Evolutionary conservation across 164 flowering plant genomes (phyloP), one percentile per base, ranked within the genome.

Genomic region (Umbilicus rupestris): DNA sequence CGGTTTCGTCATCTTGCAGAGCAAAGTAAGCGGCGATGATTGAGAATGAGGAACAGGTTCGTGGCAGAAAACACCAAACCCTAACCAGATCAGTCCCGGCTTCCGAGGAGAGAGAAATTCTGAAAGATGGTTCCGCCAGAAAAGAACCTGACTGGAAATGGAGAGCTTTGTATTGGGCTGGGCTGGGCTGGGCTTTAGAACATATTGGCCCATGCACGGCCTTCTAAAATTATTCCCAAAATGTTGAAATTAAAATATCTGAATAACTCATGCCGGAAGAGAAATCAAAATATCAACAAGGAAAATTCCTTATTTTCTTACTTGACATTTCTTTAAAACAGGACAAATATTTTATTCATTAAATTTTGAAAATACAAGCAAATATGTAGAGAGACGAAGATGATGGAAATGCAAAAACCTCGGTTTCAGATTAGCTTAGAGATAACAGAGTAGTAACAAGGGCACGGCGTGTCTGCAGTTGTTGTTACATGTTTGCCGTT

Each of bases 401-500:
- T 9, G 16, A 41, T 9, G 10, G 9, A 6, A 41, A 41, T 41
- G 44, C 44, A 12, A 52, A 52, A 2, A 5, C 5, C 60, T 55
- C 60, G 5, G 11, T 55, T 55, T 55, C 19, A 11, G 5, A 26
- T 10, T 3, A 28, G 60, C 33, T 26, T 11, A 52, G 58, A 28
- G 33, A 28, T 0, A 3, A 29, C 9, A 55, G 60, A 26, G 26
- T 26, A 3, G 33, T 6, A 29, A 12, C 28, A 55, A 7, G 60
- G 31, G 31, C 2, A 14, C 11, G 19, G 2, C 19, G 28, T 55
- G 60, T 11, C 28, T 28, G 60, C 17, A 19, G 31, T 26, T 3
- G 31, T 26, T 3, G 50, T 73, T 71, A 87, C 84, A 87, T 82
- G 52, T 85, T 86, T 63, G 85, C 76, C 10, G 97, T 86, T 66